Conservation (phyloP, 2,329 filamentous ascomycete species). For the Penicillium sumatraense region DNA sequence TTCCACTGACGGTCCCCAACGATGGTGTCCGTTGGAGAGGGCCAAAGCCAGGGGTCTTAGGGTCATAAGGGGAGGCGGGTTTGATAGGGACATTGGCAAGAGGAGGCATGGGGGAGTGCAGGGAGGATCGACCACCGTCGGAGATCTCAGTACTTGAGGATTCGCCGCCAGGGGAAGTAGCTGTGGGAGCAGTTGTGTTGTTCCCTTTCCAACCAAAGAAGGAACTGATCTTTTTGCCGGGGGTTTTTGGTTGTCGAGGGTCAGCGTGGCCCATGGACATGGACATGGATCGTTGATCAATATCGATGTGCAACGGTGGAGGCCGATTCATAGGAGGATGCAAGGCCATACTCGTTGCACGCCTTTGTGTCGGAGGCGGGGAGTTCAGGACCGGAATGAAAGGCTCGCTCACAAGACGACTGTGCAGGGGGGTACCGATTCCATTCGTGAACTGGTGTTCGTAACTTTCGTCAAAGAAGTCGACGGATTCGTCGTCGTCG, state of each 20-base stretch:
- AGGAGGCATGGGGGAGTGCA: slow-evolving; percentile 58
- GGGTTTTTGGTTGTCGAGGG: slow-evolving; percentile 53
- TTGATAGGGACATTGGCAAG: slow-evolving; percentile 39
- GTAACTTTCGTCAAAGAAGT: slow-evolving; percentile 32
- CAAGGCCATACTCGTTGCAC: slow-evolving; percentile 50
- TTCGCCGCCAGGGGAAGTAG: slow-evolving; percentile 59
- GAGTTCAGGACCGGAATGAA: slow-evolving; percentile 69
- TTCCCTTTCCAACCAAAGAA: slow-evolving; percentile 69
- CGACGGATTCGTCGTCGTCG: slow-evolving; percentile 29
- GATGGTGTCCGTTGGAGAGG: slow-evolving; percentile 44
- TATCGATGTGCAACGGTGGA: slow-evolving; percentile 50
- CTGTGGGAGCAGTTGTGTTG: slow-evolving; percentile 15
- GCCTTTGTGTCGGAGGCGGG: slow-evolving; percentile 61
- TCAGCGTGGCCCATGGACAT: slow-evolving; percentile 39
- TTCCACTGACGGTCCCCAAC: slow-evolving; percentile 49
- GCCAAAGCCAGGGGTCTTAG: slow-evolving; percentile 57
- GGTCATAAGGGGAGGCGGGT: slow-evolving; percentile 54
- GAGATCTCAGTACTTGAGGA: slow-evolving; percentile 68
- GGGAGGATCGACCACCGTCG: slow-evolving; percentile 62
- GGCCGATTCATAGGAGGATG: slow-evolving; percentile 46
- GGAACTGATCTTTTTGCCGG: slow-evolving; percentile 63
- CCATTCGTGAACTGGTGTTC: slow-evolving; percentile 42
- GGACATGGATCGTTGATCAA: slow-evolving; percentile 42
- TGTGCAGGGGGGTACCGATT: slow-evolving; percentile 41
- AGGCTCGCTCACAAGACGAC: slow-evolving; percentile 49